Percentiles rank a stretch among this genome's conserved stretches.
Evolutionary conservation across 2,329 filamentous ascomycete species (phyloP).

Genomic region (Endoconidiophora laricicola): DNA sequence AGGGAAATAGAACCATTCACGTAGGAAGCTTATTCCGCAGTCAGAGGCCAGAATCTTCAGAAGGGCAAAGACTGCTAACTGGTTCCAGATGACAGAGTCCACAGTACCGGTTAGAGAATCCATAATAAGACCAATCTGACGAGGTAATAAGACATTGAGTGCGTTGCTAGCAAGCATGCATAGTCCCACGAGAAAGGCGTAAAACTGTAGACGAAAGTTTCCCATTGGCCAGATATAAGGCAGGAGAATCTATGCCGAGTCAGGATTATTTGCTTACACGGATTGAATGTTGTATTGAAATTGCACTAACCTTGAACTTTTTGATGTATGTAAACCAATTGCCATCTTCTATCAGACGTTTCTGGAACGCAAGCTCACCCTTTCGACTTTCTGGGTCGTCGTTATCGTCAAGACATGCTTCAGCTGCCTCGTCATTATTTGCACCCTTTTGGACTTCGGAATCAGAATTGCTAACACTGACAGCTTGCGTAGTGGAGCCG

Average conservation of each 20-base stretch:
- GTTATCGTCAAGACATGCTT: slow-evolving; percentile 14
- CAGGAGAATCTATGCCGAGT: slow-evolving; percentile 42
- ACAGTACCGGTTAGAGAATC: slow-evolving; percentile 43
- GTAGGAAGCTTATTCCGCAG: slow-evolving; percentile 35
- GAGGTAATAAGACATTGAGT: slow-evolving; percentile 62
- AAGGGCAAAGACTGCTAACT: slow-evolving; percentile 33
- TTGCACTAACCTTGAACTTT: slow-evolving; percentile 40
- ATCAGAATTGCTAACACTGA: slow-evolving; percentile 7
- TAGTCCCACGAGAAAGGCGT: slow-evolving; percentile 46
- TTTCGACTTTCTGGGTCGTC: slow-evolving; percentile 32
- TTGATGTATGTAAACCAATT: slow-evolving; percentile 65
- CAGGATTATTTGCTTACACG: not conserved
- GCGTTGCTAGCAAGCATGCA: slow-evolving; percentile 55
- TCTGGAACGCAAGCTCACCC: slow-evolving; percentile 33
- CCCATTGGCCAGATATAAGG: slow-evolving; percentile 65
- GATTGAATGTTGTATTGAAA: not conserved
- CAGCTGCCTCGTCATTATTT: not conserved
- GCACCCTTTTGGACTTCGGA: slow-evolving; percentile 2
- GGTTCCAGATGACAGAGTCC: slow-evolving; percentile 32
- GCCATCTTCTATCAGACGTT: slow-evolving; percentile 55
- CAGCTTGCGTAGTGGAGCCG: slow-evolving; percentile 5
- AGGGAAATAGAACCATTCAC: slow-evolving; percentile 39
- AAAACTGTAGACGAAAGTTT: slow-evolving; percentile 48
- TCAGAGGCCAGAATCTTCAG: slow-evolving; percentile 37
- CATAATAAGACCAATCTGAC: slow-evolving; percentile 65